A percentile compares a stretch with the other conserved stretches of the same genome.
Evolutionary conservation across 1,284 basidiomycete genomes (phyloP).

Genomic region (Cryptococcus maquisensis): DNA sequence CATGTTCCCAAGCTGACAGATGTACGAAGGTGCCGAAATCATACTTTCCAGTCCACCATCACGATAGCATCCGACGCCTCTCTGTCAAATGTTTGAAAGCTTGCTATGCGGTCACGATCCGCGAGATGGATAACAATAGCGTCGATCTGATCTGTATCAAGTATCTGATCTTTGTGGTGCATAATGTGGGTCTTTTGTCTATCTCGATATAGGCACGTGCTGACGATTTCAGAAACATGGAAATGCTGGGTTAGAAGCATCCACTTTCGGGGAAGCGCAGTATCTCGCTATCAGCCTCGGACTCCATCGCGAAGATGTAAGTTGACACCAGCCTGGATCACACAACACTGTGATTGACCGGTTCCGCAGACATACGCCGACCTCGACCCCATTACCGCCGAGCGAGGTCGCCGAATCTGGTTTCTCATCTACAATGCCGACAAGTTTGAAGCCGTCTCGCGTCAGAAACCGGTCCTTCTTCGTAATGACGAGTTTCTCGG

Average conservation of each 20-base stretch:
- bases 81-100: slow-evolving; percentile 22
- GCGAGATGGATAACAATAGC: slow-evolving; percentile 16
- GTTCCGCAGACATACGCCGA: slow-evolving; percentile 3
- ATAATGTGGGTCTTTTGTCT: slow-evolving; percentile 14
- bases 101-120: slow-evolving; percentile 13
- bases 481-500: slow-evolving; percentile 28
- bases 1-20: not conserved
- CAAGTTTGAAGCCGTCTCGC: slow-evolving; percentile 24
- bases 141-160: slow-evolving; percentile 24
- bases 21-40: slow-evolving; percentile 14
- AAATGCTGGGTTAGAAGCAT: slow-evolving; percentile 18
- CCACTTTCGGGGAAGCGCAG: slow-evolving; percentile 21
- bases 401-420: slow-evolving; percentile 19
- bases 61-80: slow-evolving; percentile 16
- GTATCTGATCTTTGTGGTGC: slow-evolving; percentile 22
- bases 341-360: not conserved
- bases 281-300: slow-evolving; percentile 20
- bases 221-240: slow-evolving; percentile 17
- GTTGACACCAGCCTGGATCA: not conserved
- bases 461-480: slow-evolving; percentile 20
- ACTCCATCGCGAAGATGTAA: slow-evolving; percentile 25
- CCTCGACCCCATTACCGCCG: slow-evolving; percentile 24
- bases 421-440: slow-evolving; percentile 28
- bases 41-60: slow-evolving; percentile 18
- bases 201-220: not conserved